Base-by-base conservation (phyloP, 768 basidiomycete genomes). In the Calvatia gigantea region DNA sequence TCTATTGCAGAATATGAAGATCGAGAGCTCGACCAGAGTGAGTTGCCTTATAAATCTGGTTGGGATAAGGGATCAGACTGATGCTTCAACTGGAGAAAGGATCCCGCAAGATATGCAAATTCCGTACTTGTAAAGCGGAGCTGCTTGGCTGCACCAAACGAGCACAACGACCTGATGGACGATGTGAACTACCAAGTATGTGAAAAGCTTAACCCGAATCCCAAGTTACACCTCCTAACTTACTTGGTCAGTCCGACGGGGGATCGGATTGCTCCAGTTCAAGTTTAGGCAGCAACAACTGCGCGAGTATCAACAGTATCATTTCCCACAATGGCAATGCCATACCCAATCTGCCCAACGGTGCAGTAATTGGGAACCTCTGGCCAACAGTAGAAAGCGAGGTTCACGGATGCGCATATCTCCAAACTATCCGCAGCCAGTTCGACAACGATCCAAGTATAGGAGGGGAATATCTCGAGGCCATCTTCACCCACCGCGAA, bases 401-500 rank as follows among this genome's bases (percentile, higher is more conserved):
- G 58, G 52, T 64, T 52, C 75, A 72, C 70, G 85, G 83, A 58
- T 86, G 85, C 75, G 81, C 76, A 49, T 85, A 82, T 67, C 79
- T 87, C 45, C 80, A 81, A 66, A 71, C 77, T 60, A 77, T 86
- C 61, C 80, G 79, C 61, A 74, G 75, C 52, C 84, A 83, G 56
- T 66, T 86, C 68, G 79, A 77, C 61, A 73, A 68, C 41, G 80
- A 72, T 58, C 67, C 67, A 52, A 89, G 85, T 53, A 86, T 85
- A 44, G 77, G 80, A 71, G 88, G 87, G 62, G 87, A 81, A 56
- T 91, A 89, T 64, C 80, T 91, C 69, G 89, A 91, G 64, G 76
- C 80, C 49, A 84, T 91, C 62, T 87, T 89, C 70, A 82, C 83
- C 0, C 89, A 91, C 71, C 87, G 89, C 65, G 83, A 86, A 65